A percentile compares a stretch with the other conserved stretches of the same genome.
phyloP scores from a whole-genome alignment of 2,329 filamentous ascomycete genomes.

The Eutypella sp. region DNA sequence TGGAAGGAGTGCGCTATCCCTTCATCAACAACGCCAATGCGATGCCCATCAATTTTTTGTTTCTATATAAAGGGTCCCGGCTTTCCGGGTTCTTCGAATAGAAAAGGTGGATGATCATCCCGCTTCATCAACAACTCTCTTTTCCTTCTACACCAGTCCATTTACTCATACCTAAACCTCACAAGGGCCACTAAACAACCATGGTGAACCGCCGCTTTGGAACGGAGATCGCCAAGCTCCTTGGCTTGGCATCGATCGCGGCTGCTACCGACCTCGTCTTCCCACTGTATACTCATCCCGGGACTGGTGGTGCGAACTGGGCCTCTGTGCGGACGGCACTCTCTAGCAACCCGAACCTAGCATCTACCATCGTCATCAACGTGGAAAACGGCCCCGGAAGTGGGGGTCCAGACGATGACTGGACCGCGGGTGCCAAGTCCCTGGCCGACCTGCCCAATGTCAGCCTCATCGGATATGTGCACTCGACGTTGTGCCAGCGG shows the following conservation, averaged over 20 bases:
- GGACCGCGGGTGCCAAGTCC: background rate
- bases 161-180: too few species aligned
- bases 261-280: slow-evolving; percentile 2
- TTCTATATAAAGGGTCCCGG: too few species aligned
- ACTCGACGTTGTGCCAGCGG: background rate
- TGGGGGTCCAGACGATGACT: background rate
- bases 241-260: background rate
- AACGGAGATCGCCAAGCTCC: background rate
- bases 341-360: background rate
- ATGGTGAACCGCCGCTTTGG: background rate
- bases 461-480: background rate
- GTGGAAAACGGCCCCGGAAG: background rate
- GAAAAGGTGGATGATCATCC: too few species aligned
- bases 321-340: background rate
- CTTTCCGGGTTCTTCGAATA: too few species aligned
- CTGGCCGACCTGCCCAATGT: background rate
- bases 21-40: too few species aligned
- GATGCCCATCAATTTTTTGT: too few species aligned
- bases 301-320: slow-evolving; percentile 1
- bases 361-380: slow-evolving; percentile 3
- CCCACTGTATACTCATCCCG: slow-evolving; percentile 4
- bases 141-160: too few species aligned
- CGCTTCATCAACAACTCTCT: too few species aligned
- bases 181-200: background rate
- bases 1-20: too few species aligned